These are phyloP conservation scores for Exophiala viscosa DNA, from an alignment of 2,329 filamentous ascomycete species.

Conservation along the genomic window DNA sequence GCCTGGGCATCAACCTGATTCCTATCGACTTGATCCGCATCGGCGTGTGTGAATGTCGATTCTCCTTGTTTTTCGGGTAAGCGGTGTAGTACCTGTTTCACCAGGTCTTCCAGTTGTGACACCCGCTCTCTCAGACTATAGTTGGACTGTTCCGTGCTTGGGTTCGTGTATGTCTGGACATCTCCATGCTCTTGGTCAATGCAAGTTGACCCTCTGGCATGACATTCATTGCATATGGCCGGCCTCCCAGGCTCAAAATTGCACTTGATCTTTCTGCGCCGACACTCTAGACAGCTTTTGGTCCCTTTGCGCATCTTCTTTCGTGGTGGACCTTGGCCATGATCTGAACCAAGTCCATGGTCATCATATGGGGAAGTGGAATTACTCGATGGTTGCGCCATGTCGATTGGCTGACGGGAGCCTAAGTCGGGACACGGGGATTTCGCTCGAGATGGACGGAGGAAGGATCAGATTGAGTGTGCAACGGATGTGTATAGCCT, in stretches of 20 bases:
- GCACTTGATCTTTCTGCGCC: slow-evolving; percentile 43
- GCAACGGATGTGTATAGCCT: not conserved
- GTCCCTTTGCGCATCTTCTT: slow-evolving; percentile 45
- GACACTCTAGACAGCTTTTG: slow-evolving; percentile 42
- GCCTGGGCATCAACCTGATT: slow-evolving; percentile 28
- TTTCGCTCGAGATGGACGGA: slow-evolving; percentile 1
- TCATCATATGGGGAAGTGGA: slow-evolving; percentile 24
- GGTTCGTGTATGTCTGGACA: slow-evolving; percentile 26
- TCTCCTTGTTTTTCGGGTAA: slow-evolving; percentile 28
- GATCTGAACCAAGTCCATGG: slow-evolving; percentile 18
- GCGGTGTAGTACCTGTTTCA: slow-evolving; percentile 34
- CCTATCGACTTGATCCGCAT: slow-evolving; percentile 10
- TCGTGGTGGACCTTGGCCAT: slow-evolving; percentile 34
- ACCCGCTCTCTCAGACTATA: slow-evolving; percentile 41
- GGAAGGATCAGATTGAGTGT: not conserved
- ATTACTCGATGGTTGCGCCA: slow-evolving; percentile 15
- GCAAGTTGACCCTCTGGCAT: slow-evolving; percentile 37
- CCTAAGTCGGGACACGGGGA: not conserved
- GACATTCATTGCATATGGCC: slow-evolving; percentile 40
- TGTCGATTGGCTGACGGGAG: not conserved
- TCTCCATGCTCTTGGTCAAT: slow-evolving; percentile 39
- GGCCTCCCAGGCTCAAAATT: slow-evolving; percentile 35
- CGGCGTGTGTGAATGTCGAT: not conserved
- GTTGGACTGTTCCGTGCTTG: slow-evolving; percentile 26
- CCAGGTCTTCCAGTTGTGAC: slow-evolving; percentile 36